Conservation (phyloP, 768 basidiomycete species). For the Mycena maculata region DNA sequence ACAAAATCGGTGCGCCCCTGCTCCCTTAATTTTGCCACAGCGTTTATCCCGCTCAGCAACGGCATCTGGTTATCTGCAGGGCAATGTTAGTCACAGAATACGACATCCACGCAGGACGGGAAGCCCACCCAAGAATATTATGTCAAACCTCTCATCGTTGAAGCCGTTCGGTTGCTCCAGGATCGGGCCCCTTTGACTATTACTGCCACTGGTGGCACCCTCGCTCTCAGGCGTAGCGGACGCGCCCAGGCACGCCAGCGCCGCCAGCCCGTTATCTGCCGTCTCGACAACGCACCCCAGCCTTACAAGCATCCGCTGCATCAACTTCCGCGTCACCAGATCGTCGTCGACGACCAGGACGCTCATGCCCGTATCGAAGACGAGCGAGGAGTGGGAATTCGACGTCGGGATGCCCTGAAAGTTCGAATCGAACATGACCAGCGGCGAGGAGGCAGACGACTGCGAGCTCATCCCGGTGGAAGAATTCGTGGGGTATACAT, state of each 20-base stretch:
- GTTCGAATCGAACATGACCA: constrained; percentile 53
- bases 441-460: constrained; percentile 39
- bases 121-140: constrained; percentile 55
- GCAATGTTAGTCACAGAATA: neutral
- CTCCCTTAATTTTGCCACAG: constrained; percentile 71
- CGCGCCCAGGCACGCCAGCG: constrained; percentile 74
- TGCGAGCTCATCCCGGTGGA: constrained; percentile 19
- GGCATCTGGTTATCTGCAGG: constrained; percentile 85
- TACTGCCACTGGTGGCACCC: constrained; percentile 43
- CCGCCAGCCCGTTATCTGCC: constrained; percentile 87
- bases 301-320: constrained; percentile 82
- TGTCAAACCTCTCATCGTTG: constrained; percentile 54
- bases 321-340: constrained; percentile 79
- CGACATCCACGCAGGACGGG: neutral
- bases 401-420: constrained; percentile 54
- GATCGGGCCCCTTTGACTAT: constrained; percentile 44
- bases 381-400: constrained; percentile 47
- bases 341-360: constrained; percentile 91
- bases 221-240: constrained; percentile 55
- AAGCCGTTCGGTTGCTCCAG: constrained; percentile 47
- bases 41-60: constrained; percentile 78
- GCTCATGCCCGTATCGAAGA: constrained; percentile 64
- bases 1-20: constrained; percentile 79
- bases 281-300: constrained; percentile 82
- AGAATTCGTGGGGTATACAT: constrained; percentile 28